Conservation (phyloP, 108 stramenopile genomes). For the Nannochloropsis oceanica region DNA sequence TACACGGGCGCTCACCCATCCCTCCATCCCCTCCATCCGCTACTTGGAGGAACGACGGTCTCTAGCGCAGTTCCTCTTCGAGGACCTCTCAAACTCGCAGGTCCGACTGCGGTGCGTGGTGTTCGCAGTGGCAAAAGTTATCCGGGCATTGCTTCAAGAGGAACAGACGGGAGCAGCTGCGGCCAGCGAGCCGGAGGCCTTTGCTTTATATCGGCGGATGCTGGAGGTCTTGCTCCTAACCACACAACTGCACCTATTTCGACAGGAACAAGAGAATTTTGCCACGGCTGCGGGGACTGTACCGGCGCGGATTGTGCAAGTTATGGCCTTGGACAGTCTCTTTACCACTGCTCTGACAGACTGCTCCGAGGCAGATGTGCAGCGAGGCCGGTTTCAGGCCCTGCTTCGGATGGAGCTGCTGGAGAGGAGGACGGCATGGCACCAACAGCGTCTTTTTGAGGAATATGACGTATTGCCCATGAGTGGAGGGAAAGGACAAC, state of each 20-base stretch:
- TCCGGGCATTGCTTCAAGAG: not conserved
- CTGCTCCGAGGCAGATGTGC: too few species aligned
- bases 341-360: not conserved
- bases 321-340: not conserved
- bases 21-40: not conserved
- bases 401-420: not conserved
- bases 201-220: not conserved
- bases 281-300: too few species aligned
- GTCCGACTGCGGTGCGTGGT: not conserved
- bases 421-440: not conserved
- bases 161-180: not conserved
- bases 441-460: not conserved
- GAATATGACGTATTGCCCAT: not conserved
- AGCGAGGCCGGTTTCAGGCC: not conserved
- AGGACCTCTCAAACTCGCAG: not conserved
- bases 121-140: not conserved
- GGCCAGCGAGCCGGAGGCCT: not conserved
- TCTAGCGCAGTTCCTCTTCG: not conserved
- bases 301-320: too few species aligned
- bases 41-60: not conserved
- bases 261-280: not conserved
- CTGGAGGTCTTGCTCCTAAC: not conserved
- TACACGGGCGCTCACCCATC: not conserved
- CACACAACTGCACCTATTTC: not conserved
- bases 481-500: too few species aligned